Percentiles rank a stretch among this genome's conserved stretches.
Conservation (phyloP, 169 alveolate genomes). For the Cyclospora cayetanensis region DNA sequence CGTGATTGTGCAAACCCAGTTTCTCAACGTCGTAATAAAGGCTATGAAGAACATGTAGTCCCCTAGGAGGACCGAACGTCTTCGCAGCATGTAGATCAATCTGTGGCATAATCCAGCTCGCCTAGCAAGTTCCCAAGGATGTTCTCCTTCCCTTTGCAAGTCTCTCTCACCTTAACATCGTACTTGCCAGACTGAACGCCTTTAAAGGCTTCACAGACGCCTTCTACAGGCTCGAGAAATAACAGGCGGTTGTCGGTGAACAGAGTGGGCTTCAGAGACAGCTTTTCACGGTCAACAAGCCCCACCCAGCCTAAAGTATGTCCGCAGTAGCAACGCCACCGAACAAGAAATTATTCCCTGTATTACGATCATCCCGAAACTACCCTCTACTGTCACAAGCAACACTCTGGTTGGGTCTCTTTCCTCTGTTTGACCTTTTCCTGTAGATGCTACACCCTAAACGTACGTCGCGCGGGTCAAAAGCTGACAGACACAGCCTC, state of each 20-base stretch:
- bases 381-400: background rate
- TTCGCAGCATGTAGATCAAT: background rate
- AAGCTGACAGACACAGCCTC: background rate
- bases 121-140: background rate
- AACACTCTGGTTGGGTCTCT: background rate
- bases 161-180: conserved; percentile 78
- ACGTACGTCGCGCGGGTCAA: background rate
- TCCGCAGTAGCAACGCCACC: background rate
- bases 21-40: too few relatives aligned
- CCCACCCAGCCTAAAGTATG: conserved; percentile 80
- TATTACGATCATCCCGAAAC: background rate
- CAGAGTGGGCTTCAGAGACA: conserved; percentile 76
- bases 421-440: background rate
- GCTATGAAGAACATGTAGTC: too few relatives aligned
- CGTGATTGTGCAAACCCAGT: too few relatives aligned
- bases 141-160: background rate
- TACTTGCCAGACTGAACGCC: conserved; percentile 78
- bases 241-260: conserved; percentile 78
- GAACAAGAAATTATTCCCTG: background rate
- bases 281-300: conserved; percentile 76
- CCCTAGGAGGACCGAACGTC: too few relatives aligned
- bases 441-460: background rate
- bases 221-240: conserved; percentile 78
- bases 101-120: background rate
- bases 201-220: conserved; percentile 74